Percentiles rank a stretch among this genome's conserved stretches.
phyloP scores from a whole-genome alignment of 129 eudicot species.

The Centrapalus pauciflorus region DNA sequence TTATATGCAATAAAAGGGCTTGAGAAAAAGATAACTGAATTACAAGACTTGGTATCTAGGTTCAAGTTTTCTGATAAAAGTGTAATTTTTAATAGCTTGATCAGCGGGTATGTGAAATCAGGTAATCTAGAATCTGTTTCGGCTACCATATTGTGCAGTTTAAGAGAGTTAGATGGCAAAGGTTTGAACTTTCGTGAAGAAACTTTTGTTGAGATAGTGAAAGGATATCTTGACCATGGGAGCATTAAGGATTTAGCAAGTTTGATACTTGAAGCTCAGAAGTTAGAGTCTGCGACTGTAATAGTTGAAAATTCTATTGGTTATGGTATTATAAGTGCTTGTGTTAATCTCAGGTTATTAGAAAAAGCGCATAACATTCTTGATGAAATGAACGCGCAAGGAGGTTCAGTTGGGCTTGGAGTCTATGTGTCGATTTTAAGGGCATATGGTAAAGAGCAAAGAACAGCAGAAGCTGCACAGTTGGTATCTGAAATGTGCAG shows the following conservation, averaged over 20 bases:
- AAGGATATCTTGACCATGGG: conserved; percentile 55
- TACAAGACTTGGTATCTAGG: conserved; percentile 48
- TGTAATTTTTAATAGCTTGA: conserved; percentile 46
- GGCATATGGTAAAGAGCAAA: conserved; percentile 70
- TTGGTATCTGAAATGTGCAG: conserved; percentile 65
- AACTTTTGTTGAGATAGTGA: conserved; percentile 46
- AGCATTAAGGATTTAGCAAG: conserved; percentile 51
- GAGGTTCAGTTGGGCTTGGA: conserved; percentile 70
- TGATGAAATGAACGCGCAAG: conserved; percentile 85
- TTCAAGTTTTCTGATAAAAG: conserved; percentile 44
- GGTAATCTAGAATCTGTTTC: conserved; percentile 48
- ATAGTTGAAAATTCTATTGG: conserved; percentile 57
- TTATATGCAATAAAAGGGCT: conserved; percentile 84
- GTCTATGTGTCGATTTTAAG: conserved; percentile 77
- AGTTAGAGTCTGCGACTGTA: conserved; percentile 40
- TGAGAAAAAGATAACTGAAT: conserved; percentile 49
- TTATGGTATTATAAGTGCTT: conserved; percentile 65
- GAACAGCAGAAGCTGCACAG: conserved; percentile 93
- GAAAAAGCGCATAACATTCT: conserved; percentile 73
- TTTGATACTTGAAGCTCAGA: conserved; percentile 70
- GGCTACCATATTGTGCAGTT: conserved; percentile 33
- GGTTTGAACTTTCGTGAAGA: conserved; percentile 36
- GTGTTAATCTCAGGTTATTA: conserved; percentile 62
- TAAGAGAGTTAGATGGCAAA: conserved; percentile 37
- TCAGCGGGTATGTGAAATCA: conserved; percentile 62